These are phyloP conservation scores for Leccinum variicolor DNA, from an alignment of 768 basidiomycete species.

Conservation along the genomic window DNA sequence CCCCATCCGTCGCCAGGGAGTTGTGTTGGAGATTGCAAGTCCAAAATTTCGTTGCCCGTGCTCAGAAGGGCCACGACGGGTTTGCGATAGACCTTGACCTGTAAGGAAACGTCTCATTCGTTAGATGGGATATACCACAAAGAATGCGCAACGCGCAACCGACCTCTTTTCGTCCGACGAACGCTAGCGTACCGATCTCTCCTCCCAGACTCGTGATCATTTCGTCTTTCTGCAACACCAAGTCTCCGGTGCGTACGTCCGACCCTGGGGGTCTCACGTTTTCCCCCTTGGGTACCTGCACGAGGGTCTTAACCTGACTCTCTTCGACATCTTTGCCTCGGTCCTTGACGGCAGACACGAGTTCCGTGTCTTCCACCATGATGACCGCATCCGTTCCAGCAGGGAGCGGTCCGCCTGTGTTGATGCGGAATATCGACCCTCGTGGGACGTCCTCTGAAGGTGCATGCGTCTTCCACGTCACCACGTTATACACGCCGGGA, in stretches of 20 bases:
- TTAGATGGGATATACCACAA: background rate
- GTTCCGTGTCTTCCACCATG: slow-evolving; percentile 90
- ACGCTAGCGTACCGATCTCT: slow-evolving; percentile 79
- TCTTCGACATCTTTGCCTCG: slow-evolving; percentile 55
- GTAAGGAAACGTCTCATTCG: background rate
- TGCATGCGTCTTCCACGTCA: slow-evolving; percentile 49
- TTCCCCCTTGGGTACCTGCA: slow-evolving; percentile 57
- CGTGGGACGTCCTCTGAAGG: slow-evolving; percentile 37
- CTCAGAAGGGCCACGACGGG: slow-evolving; percentile 79
- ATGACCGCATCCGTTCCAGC: slow-evolving; percentile 73
- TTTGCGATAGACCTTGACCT: slow-evolving; percentile 70
- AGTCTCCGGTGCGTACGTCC: slow-evolving; percentile 65
- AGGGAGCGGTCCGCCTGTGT: slow-evolving; percentile 83
- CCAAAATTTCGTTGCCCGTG: slow-evolving; percentile 80
- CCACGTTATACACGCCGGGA: slow-evolving; percentile 63
- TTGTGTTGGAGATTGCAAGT: slow-evolving; percentile 47
- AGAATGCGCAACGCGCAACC: slow-evolving; percentile 4
- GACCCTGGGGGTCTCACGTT: slow-evolving; percentile 74
- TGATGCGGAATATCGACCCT: slow-evolving; percentile 59
- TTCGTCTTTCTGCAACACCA: slow-evolving; percentile 61
- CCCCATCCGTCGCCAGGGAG: slow-evolving; percentile 49
- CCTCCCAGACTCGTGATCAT: slow-evolving; percentile 66
- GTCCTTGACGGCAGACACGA: slow-evolving; percentile 51
- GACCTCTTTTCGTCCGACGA: slow-evolving; percentile 74
- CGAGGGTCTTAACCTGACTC: slow-evolving; percentile 63